Evolutionary conservation across 2,329 filamentous ascomycete species (phyloP).

Genomic region (Endoconidiophora polonica): DNA sequence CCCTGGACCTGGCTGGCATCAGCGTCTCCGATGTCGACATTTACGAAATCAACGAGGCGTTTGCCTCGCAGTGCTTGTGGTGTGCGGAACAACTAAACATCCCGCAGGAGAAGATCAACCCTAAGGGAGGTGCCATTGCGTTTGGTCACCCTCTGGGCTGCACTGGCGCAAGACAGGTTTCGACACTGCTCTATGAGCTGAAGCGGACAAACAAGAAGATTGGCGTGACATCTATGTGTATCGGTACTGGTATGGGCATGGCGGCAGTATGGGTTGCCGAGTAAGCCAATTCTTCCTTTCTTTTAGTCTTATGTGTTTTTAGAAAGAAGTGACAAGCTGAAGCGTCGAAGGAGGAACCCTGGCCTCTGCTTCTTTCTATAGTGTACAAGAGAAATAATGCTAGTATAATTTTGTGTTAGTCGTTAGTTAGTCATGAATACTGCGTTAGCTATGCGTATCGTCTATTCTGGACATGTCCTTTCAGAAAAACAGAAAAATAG

Average conservation of each 20-base stretch:
- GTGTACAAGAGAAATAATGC: too few species aligned
- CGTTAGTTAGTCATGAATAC: background rate
- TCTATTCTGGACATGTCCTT: too few species aligned
- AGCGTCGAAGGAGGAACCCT: background rate
- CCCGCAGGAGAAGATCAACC: slow-evolving; percentile 78
- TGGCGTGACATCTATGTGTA: slow-evolving; percentile 88
- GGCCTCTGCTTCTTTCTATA: too few species aligned
- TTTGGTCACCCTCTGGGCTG: slow-evolving; percentile 92
- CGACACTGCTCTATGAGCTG: slow-evolving; percentile 79
- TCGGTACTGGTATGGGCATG: slow-evolving; percentile 97
- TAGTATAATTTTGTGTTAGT: background rate
- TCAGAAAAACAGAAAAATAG: background rate
- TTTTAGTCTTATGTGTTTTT: too few species aligned
- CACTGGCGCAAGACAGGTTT: slow-evolving; percentile 85
- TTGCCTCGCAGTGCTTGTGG: slow-evolving; percentile 88
- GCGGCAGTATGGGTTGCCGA: slow-evolving; percentile 91
- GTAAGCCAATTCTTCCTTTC: slow-evolving; percentile 27
- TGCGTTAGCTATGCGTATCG: too few species aligned
- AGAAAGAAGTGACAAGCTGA: background rate
- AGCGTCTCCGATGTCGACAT: slow-evolving; percentile 84
- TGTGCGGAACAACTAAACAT: slow-evolving; percentile 78
- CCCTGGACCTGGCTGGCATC: slow-evolving; percentile 74
- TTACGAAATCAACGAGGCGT: slow-evolving; percentile 98
- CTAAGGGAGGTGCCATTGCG: slow-evolving; percentile 90
- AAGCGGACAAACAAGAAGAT: slow-evolving; percentile 69